Conservation (phyloP, 176 grass and related monocot species). For the Urochloa ruziziensis region DNA sequence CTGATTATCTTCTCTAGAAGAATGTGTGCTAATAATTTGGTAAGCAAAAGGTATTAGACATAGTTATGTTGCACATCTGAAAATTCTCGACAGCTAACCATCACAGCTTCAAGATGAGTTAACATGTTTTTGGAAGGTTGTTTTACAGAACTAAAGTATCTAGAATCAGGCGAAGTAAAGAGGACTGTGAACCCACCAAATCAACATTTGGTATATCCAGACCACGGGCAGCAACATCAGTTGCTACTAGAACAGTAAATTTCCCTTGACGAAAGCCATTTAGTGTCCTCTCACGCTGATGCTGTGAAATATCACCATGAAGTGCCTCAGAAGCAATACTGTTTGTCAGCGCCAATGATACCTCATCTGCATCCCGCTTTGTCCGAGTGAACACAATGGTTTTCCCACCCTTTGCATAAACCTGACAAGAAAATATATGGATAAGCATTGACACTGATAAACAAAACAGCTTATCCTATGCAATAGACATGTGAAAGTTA, state of each 20-base stretch:
- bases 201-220: slow-evolving; percentile 99
- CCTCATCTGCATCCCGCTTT: slow-evolving; percentile 93
- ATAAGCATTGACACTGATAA: slow-evolving; percentile 6
- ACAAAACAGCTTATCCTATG: background rate
- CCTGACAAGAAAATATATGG: slow-evolving; percentile 46
- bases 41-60: background rate
- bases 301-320: slow-evolving; percentile 98
- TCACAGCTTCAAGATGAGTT: background rate
- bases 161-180: slow-evolving; percentile 37
- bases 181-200: slow-evolving; percentile 60
- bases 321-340: slow-evolving; percentile 98
- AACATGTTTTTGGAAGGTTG: background rate
- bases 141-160: slow-evolving; percentile 18
- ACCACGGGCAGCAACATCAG: slow-evolving; percentile 95
- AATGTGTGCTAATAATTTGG: background rate
- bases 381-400: slow-evolving; percentile 96
- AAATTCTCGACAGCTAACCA: background rate
- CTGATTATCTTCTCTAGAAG: background rate
- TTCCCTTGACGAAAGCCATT: slow-evolving; percentile 95
- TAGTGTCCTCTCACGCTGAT: slow-evolving; percentile 96
- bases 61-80: background rate
- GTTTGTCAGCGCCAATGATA: slow-evolving; percentile 74
- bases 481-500: background rate
- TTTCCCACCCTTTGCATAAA: slow-evolving; percentile 98
- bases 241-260: slow-evolving; percentile 97